Conservation (phyloP, 169 alveolate species). For the Condylostoma magnum region DNA sequence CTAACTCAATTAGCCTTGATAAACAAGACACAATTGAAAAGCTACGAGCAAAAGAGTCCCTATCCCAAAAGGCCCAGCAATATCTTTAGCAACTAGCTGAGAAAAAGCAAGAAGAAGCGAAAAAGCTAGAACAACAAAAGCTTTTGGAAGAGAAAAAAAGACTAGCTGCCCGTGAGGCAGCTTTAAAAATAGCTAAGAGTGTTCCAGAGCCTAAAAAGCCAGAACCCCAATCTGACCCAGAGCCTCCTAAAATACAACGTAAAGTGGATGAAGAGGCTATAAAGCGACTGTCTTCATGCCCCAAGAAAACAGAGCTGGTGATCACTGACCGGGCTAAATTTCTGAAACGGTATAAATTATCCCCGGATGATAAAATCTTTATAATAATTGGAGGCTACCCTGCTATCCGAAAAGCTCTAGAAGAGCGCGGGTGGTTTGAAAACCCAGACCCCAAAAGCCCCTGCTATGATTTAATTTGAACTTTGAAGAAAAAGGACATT, state of each 20-base stretch:
- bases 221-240: background rate
- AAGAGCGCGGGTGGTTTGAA: conserved; percentile 78
- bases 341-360: conserved; percentile 61
- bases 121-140: background rate
- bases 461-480: conserved; percentile 76
- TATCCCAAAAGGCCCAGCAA: background rate
- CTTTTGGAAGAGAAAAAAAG: background rate
- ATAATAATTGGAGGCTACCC: conserved; percentile 74
- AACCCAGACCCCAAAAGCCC: conserved; percentile 66
- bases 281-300: conserved; percentile 9
- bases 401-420: conserved; percentile 62
- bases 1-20: background rate
- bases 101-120: background rate
- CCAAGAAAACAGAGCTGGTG: conserved; percentile 31
- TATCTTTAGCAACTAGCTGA: background rate
- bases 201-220: background rate
- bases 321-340: conserved; percentile 60
- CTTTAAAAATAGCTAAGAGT: background rate
- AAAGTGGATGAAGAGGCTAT: conserved; percentile 6
- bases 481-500: conserved; percentile 71
- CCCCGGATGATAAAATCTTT: conserved; percentile 57
- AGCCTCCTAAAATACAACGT: background rate
- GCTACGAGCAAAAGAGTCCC: background rate
- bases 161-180: background rate
- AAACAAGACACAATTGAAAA: background rate